Conservation (phyloP, 108 stramenopile species). For the Discostella stelligeroides region DNA sequence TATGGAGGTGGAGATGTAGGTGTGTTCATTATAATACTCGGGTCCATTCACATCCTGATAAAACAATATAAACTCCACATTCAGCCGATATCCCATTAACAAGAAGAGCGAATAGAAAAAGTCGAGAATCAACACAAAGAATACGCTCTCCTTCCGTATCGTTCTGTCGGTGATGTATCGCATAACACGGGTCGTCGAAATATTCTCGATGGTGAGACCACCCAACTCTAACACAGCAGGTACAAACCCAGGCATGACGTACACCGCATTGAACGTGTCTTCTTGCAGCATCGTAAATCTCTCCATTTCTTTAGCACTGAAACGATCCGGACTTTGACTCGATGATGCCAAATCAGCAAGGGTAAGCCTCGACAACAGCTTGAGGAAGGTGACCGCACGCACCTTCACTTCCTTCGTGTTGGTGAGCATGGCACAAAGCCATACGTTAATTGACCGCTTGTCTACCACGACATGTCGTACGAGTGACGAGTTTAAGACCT, state of each 20-base stretch:
- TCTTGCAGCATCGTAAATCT: constrained; percentile 23
- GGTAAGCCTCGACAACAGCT: constrained; percentile 42
- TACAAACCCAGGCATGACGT: constrained; percentile 34
- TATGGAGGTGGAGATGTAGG: constrained; percentile 29
- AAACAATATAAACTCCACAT: constrained; percentile 40
- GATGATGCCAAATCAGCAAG: constrained; percentile 34
- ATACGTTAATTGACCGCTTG: constrained; percentile 50
- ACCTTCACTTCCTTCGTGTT: constrained; percentile 38
- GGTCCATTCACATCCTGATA: constrained; percentile 34
- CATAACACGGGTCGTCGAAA: constrained; percentile 47
- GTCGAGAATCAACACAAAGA: constrained; percentile 39
- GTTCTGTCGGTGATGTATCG: constrained; percentile 44
- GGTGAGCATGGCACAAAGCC: constrained; percentile 50
- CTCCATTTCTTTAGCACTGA: constrained; percentile 42
- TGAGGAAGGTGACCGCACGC: constrained; percentile 42
- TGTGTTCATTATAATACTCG: constrained; percentile 16
- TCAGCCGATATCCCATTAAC: constrained; percentile 41
- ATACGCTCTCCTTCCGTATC: constrained; percentile 38
- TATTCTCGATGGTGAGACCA: constrained; percentile 29
- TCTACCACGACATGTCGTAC: constrained; percentile 37
- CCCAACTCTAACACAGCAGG: constrained; percentile 46
- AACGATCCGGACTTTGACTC: constrained; percentile 37
- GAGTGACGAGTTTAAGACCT: constrained; percentile 20
- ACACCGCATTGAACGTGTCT: constrained; percentile 38
- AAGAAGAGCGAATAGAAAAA: constrained; percentile 47